Conservation (phyloP, 2,329 filamentous ascomycete genomes). For the Aspergillus udagawae region DNA sequence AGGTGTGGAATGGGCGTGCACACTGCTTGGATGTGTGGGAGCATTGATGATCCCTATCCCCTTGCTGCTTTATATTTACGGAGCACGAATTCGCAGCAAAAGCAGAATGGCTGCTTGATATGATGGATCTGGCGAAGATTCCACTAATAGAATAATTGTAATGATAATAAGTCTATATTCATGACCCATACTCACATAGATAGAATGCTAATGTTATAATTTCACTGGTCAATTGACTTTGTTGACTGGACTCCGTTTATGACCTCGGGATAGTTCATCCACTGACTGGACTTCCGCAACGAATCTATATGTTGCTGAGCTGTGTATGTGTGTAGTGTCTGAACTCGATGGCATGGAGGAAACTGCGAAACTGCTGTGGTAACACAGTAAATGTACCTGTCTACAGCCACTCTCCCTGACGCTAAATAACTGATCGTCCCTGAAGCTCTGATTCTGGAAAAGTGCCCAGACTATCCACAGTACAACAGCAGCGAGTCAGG, state of each 20-base stretch:
- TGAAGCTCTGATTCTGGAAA: not conserved
- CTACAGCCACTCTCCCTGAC: not conserved
- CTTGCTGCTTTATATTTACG: conserved; percentile 14
- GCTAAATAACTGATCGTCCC: not conserved
- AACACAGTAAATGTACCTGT: too few relatives aligned
- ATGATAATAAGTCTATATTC: not conserved
- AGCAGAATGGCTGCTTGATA: conserved; percentile 2
- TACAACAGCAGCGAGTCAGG: too few relatives aligned
- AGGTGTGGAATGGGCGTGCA: conserved; percentile 29
- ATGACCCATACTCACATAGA: not conserved
- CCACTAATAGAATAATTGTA: not conserved
- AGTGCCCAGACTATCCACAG: too few relatives aligned
- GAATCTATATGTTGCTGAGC: too few relatives aligned
- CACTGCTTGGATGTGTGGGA: conserved; percentile 27
- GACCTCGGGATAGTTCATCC: too few relatives aligned
- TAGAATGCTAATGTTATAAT: not conserved
- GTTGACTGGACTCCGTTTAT: too few relatives aligned
- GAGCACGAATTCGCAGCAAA: conserved; percentile 6
- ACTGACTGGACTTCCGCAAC: too few relatives aligned
- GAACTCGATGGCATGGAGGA: too few relatives aligned
- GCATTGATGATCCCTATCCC: conserved; percentile 27
- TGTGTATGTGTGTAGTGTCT: too few relatives aligned
- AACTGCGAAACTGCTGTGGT: too few relatives aligned
- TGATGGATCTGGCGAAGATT: not conserved
- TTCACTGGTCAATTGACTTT: not conserved